Base-by-base conservation (phyloP, 768 basidiomycete genomes). In the Tricholoma hemisulphureum region DNA sequence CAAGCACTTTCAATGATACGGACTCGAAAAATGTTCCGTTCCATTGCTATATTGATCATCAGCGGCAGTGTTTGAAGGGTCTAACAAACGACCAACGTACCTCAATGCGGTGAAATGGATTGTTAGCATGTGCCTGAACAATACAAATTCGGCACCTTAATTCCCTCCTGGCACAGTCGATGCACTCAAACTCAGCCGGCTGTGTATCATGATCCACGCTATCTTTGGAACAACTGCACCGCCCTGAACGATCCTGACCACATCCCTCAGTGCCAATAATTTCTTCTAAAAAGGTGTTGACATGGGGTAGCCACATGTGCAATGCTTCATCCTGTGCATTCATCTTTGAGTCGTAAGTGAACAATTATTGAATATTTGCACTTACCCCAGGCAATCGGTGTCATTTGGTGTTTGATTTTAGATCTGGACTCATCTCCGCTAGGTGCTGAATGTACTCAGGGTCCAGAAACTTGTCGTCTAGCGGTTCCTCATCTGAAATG, bases 1-100 rank as follows among this genome's bases (percentile, higher is more conserved):
- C 69, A 3, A 74, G 43, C 0, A 13, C 13, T 29, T 68, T 71
- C 13, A 75, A 52, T 8, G 21, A 41, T 8, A 20, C 21, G 7
- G 39, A 49, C 16, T 57, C 55, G 24, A 60, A 60, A 49, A 57
- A 57, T 16, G 23, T 28, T 5, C 56, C 52, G 13, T 60, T 60
- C 59, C 56, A 60, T 37, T 50, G 20, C 53, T 50, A 50, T 39
- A 45, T 16, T 8, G 29, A 52, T 45, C 29, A 32, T 55, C 13
- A 29, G 16, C 43, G 13, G 6, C 43, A 24, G n/a, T n/a, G n/a
- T n/a, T n/a, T n/a, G n/a, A 34, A 24, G 14, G 34, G 9, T 37
- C 37, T 53, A 16, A 21, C 14, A 5, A 14, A 49, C 21, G 26
- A 31, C 35, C 29, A 35, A 34, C 26, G 18, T 23, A 39, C 55